Evolutionary conservation across 306 rosid species (phyloP).

Genomic region (Purshia tridentata): DNA sequence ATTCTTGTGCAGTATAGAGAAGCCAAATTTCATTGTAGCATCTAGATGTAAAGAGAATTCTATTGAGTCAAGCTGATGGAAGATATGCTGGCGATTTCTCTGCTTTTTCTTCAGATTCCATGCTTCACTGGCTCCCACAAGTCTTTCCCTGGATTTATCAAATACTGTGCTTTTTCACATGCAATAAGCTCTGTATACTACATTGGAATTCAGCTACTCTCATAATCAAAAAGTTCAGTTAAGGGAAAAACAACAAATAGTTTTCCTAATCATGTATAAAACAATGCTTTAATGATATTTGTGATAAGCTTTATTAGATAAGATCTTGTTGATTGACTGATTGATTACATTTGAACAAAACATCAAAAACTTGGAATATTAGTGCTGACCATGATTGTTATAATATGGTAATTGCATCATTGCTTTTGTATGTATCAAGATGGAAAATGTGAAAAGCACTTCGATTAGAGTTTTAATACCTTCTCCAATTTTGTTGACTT

Average conservation of each 20-base stretch:
- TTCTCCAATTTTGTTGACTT: conserved; percentile 30
- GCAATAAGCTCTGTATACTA: not conserved
- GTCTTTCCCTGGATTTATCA: conserved; percentile 8
- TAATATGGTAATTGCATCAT: conserved; percentile 42
- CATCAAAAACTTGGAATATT: conserved; percentile 39
- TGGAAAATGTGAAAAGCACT: conserved; percentile 30
- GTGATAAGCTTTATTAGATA: conserved; percentile 32
- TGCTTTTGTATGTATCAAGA: not conserved
- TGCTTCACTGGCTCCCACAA: not conserved
- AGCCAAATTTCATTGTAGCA: not conserved
- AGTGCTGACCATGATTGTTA: conserved; percentile 45
- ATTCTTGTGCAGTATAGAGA: not conserved
- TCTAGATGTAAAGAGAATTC: not conserved
- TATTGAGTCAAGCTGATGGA: not conserved
- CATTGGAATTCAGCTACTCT: conserved; percentile 12
- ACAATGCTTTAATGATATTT: conserved; percentile 29
- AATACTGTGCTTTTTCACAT: not conserved
- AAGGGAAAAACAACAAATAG: conserved; percentile 21
- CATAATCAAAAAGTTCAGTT: not conserved
- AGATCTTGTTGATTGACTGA: conserved; percentile 34
- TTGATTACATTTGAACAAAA: conserved; percentile 40
- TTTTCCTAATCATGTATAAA: conserved; percentile 27
- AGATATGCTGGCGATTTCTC: not conserved
- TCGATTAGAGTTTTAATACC: conserved; percentile 21
- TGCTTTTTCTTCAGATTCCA: not conserved